Conservation (phyloP, 1,284 basidiomycete species). For the Fomitopsis palustris region DNA sequence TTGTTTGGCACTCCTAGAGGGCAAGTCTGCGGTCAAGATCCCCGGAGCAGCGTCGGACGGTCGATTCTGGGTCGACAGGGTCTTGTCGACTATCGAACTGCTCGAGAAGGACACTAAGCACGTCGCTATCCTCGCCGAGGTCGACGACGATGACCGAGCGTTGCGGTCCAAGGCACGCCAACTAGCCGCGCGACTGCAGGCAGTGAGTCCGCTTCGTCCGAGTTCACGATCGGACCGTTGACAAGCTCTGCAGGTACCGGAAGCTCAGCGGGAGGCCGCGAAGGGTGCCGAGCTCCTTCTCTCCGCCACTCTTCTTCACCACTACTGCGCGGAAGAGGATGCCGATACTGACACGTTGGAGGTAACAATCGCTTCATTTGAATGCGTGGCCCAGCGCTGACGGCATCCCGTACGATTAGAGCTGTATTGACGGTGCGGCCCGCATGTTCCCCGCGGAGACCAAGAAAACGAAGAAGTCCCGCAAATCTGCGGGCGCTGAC, state of each 20-base stretch:
- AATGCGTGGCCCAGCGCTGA: slow-evolving; percentile 2
- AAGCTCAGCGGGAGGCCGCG: slow-evolving; percentile 48
- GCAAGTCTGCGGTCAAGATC: slow-evolving; percentile 50
- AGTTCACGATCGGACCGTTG: neutral
- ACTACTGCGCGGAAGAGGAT: slow-evolving; percentile 58
- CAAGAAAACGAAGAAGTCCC: slow-evolving; percentile 42
- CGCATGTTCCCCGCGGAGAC: slow-evolving; percentile 44
- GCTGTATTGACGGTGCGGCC: slow-evolving; percentile 44
- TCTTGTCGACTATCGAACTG: slow-evolving; percentile 55
- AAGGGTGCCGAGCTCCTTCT: slow-evolving; percentile 72
- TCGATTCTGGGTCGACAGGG: slow-evolving; percentile 77
- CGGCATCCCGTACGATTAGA: slow-evolving; percentile 13
- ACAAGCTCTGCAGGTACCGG: slow-evolving; percentile 36
- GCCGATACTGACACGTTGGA: slow-evolving; percentile 56
- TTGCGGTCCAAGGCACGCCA: slow-evolving; percentile 46
- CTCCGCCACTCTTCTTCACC: slow-evolving; percentile 64
- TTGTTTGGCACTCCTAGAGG: slow-evolving; percentile 21
- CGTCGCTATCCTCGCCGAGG: slow-evolving; percentile 50
- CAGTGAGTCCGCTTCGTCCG: slow-evolving; percentile 31
- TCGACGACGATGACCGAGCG: slow-evolving; percentile 55
- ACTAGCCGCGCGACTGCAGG: slow-evolving; percentile 43
- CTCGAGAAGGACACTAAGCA: slow-evolving; percentile 74
- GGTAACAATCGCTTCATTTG: slow-evolving; percentile 35
- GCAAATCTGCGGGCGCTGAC: slow-evolving; percentile 34
- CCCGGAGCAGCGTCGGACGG: slow-evolving; percentile 68